phyloP scores from a whole-genome alignment of 225 moss, liverwort and hornwort genomes.

The Ulota crispa region DNA sequence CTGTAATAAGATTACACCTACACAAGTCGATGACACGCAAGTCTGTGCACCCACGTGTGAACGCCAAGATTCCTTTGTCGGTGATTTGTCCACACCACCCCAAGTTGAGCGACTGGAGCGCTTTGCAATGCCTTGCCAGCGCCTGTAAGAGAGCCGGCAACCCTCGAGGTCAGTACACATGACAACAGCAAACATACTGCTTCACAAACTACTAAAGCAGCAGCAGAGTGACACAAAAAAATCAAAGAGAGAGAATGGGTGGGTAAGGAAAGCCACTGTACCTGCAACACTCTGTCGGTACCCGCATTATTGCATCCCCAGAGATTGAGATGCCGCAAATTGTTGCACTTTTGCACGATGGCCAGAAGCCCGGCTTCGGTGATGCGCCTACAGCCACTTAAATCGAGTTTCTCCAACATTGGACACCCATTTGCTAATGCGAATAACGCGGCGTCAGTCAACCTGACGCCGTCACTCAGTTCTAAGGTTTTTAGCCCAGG shows the following conservation, averaged over 20 bases:
- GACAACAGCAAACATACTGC: neutral
- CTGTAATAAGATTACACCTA: conserved; percentile 72
- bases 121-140: conserved; percentile 61
- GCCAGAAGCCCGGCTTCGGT: conserved; percentile 64
- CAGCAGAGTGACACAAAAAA: neutral
- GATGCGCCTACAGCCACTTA: conserved; percentile 66
- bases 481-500: conserved; percentile 62
- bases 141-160: conserved; percentile 29
- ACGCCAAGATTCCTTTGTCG: conserved; percentile 66
- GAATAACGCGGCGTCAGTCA: conserved; percentile 58
- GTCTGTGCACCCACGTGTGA: conserved; percentile 69
- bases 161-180: neutral
- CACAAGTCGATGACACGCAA: conserved; percentile 78
- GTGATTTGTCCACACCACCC: conserved; percentile 71
- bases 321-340: conserved; percentile 68
- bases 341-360: conserved; percentile 63
- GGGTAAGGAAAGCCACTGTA: conserved; percentile 26
- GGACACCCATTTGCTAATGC: conserved; percentile 67
- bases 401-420: conserved; percentile 63
- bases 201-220: neutral
- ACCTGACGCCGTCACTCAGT: conserved; percentile 49
- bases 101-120: conserved; percentile 71
- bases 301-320: conserved; percentile 71
- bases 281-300: conserved; percentile 67
- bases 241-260: neutral